These are phyloP conservation scores for Amanita inopinata DNA, from an alignment of 768 basidiomycete genomes.

Conservation along the genomic window DNA sequence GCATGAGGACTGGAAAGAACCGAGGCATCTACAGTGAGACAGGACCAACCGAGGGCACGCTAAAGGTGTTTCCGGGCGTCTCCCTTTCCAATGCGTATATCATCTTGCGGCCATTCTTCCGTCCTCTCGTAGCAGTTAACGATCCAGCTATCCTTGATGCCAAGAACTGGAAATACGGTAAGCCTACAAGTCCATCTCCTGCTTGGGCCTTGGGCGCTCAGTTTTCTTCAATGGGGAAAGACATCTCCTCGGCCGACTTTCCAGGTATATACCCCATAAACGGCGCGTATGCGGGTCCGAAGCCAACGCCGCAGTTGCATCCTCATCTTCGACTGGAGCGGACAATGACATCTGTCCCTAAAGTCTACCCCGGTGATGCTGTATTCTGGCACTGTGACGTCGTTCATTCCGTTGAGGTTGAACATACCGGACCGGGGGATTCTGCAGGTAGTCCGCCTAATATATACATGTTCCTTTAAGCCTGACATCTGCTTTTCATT, in stretches of 20 bases:
- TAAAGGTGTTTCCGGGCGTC: conserved; percentile 61
- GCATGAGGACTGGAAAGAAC: too few species aligned
- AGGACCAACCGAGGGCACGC: conserved; percentile 58
- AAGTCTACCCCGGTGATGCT: conserved; percentile 66
- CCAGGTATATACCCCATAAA: conserved; percentile 36
- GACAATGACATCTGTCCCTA: conserved; percentile 64
- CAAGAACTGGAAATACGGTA: conserved; percentile 49
- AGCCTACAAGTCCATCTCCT: background rate
- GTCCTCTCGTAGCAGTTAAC: conserved; percentile 29
- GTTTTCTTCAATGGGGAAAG: conserved; percentile 20
- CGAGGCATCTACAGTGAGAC: conserved; percentile 39
- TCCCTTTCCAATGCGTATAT: conserved; percentile 59
- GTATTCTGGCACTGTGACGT: conserved; percentile 71
- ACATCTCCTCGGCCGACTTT: conserved; percentile 38
- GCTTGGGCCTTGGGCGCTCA: too few species aligned
- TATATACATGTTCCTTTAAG: background rate
- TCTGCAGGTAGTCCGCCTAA: conserved; percentile 37
- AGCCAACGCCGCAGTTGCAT: conserved; percentile 45
- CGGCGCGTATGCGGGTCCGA: conserved; percentile 32
- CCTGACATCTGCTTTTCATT: background rate
- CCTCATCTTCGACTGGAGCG: conserved; percentile 56
- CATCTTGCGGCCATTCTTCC: conserved; percentile 73
- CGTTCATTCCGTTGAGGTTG: conserved; percentile 37
- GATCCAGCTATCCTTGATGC: conserved; percentile 34
- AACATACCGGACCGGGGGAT: conserved; percentile 44